Conservation (phyloP, 495 filamentous ascomycete species). For the Aspergillus hancockii region DNA sequence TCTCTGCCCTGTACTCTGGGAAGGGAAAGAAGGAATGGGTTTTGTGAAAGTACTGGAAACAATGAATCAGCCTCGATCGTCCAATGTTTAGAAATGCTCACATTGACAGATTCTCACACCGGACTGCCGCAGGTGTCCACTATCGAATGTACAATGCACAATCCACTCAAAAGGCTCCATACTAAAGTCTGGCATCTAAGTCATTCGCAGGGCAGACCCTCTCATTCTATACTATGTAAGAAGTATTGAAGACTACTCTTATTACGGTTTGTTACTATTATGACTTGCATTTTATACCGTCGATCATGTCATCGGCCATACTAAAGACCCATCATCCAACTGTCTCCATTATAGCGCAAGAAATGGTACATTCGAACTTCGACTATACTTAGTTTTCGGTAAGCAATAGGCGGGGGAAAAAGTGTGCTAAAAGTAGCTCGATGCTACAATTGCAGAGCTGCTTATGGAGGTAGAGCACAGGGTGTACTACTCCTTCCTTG, state of each 20-base stretch:
- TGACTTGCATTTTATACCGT: not conserved
- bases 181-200: constrained; percentile 7
- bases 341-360: not conserved
- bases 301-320: not conserved
- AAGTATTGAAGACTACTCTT: not conserved
- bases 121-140: constrained; percentile 5
- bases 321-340: not conserved
- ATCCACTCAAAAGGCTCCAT: constrained; percentile 9
- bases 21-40: not conserved
- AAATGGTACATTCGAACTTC: not conserved
- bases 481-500: not conserved
- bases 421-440: not conserved
- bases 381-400: not conserved
- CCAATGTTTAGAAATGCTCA: not conserved
- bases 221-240: not conserved
- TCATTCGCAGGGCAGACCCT: constrained; percentile 7
- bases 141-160: constrained; percentile 5
- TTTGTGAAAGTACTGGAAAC: not conserved
- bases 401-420: not conserved
- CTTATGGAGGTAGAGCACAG: not conserved
- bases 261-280: not conserved
- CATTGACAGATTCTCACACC: constrained; percentile 6
- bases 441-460: not conserved
- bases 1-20: not conserved
- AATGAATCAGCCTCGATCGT: not conserved